These are phyloP conservation scores for Karstenula rhodostoma DNA, from an alignment of 2,329 filamentous ascomycete genomes.

Conservation along the genomic window DNA sequence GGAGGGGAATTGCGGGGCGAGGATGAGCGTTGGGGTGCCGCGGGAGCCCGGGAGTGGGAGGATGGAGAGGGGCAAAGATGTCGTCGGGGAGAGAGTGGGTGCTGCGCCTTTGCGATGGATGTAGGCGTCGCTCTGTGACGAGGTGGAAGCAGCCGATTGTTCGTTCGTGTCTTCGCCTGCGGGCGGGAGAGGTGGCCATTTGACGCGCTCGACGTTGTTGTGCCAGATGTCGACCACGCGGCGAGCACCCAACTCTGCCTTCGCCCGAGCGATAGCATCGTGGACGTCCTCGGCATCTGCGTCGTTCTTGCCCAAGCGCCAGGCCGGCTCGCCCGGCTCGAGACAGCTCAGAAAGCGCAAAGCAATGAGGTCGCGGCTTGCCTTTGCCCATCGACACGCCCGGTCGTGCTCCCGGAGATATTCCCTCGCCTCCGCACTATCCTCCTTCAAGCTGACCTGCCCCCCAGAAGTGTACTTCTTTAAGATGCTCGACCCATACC, in stretches of 20 bases:
- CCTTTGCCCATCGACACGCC: conserved; percentile 49
- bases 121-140: conserved; percentile 20
- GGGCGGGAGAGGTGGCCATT: conserved; percentile 39
- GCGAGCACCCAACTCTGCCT: conserved; percentile 31
- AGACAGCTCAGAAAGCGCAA: conserved; percentile 48
- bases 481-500: conserved; percentile 46
- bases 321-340: conserved; percentile 41
- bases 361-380: conserved; percentile 51
- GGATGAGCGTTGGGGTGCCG: conserved; percentile 49
- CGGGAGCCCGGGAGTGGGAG: conserved; percentile 50
- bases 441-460: conserved; percentile 36
- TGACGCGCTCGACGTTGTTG: conserved; percentile 46
- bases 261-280: conserved; percentile 20
- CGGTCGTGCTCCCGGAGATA: conserved; percentile 48
- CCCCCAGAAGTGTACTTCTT: conserved; percentile 37
- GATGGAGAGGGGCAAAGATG: conserved; percentile 33
- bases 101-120: conserved; percentile 52
- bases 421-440: conserved; percentile 29
- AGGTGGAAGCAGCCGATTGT: background rate
- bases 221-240: conserved; percentile 50
- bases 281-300: conserved; percentile 9
- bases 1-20: conserved; percentile 41
- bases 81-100: conserved; percentile 35
- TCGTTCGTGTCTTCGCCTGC: background rate
- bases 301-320: conserved; percentile 27